Percentiles rank a stretch among this genome's conserved stretches.
phyloP scores from a whole-genome alignment of 208 protist genomes.

The Crithidia thermophila region DNA sequence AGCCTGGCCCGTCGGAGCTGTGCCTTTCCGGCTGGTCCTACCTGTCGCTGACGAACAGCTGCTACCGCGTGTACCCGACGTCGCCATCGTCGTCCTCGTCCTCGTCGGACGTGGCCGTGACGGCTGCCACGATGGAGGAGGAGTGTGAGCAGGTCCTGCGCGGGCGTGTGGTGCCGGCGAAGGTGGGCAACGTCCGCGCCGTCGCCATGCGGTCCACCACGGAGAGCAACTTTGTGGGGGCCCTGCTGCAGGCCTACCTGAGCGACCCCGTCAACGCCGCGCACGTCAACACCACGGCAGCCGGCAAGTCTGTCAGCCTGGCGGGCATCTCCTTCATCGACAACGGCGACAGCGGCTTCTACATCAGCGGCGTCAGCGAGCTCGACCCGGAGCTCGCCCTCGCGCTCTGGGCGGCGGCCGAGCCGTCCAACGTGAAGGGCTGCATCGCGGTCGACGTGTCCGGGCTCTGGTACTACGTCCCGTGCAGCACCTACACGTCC shows the following conservation, averaged over 20 bases:
- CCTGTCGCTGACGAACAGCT: constrained; percentile 22
- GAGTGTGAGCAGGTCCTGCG: constrained; percentile 39
- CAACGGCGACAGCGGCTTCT: constrained; percentile 43
- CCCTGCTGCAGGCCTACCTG: constrained; percentile 32
- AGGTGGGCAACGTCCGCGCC: constrained; percentile 39
- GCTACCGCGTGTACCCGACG: constrained; percentile 39
- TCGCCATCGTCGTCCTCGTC: neutral
- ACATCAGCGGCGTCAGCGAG: constrained; percentile 42
- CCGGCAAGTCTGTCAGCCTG: constrained; percentile 24
- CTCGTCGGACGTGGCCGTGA: constrained; percentile 11
- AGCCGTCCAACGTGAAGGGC: constrained; percentile 49
- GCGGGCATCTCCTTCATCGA: constrained; percentile 60
- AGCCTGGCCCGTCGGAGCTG: constrained; percentile 3
- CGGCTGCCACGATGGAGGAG: constrained; percentile 47
- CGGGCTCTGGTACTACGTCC: constrained; percentile 54
- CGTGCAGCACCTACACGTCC: constrained; percentile 37
- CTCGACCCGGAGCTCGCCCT: constrained; percentile 37
- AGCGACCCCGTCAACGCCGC: neutral
- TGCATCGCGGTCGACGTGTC: constrained; percentile 45
- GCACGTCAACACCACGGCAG: neutral
- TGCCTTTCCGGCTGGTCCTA: constrained; percentile 37
- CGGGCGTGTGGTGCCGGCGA: constrained; percentile 18
- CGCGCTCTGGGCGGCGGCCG: constrained; percentile 42
- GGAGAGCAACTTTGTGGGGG: constrained; percentile 59
- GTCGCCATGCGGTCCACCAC: constrained; percentile 36